Evolutionary conservation across 352 stramenopile genomes (phyloP).

Genomic region (Phytophthora capsici): DNA sequence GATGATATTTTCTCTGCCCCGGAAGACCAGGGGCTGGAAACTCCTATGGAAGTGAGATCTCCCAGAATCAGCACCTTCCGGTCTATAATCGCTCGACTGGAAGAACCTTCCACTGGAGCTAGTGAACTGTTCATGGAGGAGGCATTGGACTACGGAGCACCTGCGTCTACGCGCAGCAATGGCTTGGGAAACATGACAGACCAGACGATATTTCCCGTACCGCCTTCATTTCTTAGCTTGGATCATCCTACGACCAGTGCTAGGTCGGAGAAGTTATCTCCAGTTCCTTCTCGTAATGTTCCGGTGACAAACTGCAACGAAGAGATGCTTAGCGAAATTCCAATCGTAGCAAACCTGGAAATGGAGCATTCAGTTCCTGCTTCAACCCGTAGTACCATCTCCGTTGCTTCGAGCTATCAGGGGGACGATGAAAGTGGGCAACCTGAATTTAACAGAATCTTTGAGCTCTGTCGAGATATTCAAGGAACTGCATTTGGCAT

Average conservation of each 20-base stretch:
- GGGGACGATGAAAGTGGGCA: conserved; percentile 15
- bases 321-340: background rate
- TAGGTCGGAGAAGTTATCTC: background rate
- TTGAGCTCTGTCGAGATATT: conserved; percentile 59
- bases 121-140: background rate
- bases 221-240: background rate
- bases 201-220: background rate
- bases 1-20: conserved; percentile 3
- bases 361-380: background rate
- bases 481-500: conserved; percentile 56
- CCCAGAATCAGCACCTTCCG: conserved; percentile 10
- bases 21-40: background rate
- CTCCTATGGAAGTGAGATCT: background rate
- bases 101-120: background rate
- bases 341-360: background rate
- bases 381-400: conserved; percentile 5
- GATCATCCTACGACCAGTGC: background rate
- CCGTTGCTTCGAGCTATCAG: conserved; percentile 4
- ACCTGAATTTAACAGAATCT: conserved; percentile 37
- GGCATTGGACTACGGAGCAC: background rate
- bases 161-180: background rate
- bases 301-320: background rate
- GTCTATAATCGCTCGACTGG: conserved; percentile 3
- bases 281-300: background rate
- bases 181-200: background rate